A percentile compares a stretch with the other conserved stretches of the same genome.
Conservation (phyloP, 306 rosid species). For the Arachis stenosperma region DNA sequence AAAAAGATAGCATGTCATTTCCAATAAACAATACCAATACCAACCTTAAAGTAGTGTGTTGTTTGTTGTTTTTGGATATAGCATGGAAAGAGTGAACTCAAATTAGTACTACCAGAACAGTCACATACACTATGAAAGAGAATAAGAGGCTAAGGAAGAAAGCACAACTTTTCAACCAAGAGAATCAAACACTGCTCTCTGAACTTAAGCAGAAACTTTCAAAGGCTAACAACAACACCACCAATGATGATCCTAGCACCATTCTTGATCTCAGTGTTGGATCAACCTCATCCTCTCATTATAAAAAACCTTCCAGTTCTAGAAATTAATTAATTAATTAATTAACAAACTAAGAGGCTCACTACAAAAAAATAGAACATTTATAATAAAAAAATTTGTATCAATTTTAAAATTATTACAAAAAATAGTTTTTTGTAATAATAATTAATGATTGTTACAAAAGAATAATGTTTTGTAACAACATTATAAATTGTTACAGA, state of each 20-base stretch:
- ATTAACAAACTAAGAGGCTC: constrained; percentile 58
- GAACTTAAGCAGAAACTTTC: constrained; percentile 85
- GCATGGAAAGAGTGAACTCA: constrained; percentile 90
- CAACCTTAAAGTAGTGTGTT: not conserved
- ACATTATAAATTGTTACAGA: no score
- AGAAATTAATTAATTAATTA: constrained; percentile 47
- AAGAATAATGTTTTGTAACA: no score
- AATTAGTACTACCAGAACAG: constrained; percentile 83
- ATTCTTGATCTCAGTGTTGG: constrained; percentile 66
- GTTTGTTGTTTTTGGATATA: constrained; percentile 39
- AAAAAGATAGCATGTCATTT: not conserved
- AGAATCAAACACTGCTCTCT: constrained; percentile 82
- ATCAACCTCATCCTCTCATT: constrained; percentile 46
- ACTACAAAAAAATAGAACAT: no score
- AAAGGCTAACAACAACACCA: constrained; percentile 43
- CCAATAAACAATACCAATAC: constrained; percentile 1
- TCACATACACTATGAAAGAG: constrained; percentile 88
- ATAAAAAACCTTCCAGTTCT: constrained; percentile 59
- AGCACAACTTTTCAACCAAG: constrained; percentile 86
- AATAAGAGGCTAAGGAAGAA: constrained; percentile 94
- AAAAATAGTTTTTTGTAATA: no score
- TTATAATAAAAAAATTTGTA: no score
- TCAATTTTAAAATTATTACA: no score
- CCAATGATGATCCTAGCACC: constrained; percentile 37
- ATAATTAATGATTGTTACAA: no score